Percentiles rank a stretch among this genome's conserved stretches.
phyloP scores from a whole-genome alignment of 2,329 filamentous ascomycete species.

The Chaetomiaceae sp. region DNA sequence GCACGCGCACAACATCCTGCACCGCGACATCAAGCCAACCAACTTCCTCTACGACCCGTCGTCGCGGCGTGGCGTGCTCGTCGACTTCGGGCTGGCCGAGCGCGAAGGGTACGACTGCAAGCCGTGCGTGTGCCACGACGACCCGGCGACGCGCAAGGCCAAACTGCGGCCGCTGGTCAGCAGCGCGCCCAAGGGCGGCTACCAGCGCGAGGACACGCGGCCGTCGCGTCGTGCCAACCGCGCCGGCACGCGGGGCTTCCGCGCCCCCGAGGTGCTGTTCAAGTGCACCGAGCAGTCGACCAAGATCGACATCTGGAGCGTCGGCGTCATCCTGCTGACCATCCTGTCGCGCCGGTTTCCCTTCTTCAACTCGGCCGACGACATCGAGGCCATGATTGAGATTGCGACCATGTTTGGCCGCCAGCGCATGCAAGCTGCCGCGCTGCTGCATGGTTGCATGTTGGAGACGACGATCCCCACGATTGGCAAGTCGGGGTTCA shows the following conservation, averaged over 20 bases:
- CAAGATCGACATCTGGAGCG: constrained; percentile 95
- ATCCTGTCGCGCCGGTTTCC: constrained; percentile 88
- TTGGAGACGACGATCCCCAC: constrained; percentile 92
- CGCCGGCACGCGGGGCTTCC: constrained; percentile 90
- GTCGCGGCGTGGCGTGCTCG: constrained; percentile 76
- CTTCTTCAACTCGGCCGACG: constrained; percentile 98
- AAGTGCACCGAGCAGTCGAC: constrained; percentile 95
- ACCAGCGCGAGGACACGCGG: constrained; percentile 83
- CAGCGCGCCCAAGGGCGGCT: constrained; percentile 54
- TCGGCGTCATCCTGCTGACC: constrained; percentile 93
- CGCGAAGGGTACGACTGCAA: constrained; percentile 69
- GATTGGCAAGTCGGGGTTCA: constrained; percentile 77
- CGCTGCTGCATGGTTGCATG: constrained; percentile 79
- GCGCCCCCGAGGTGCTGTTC: constrained; percentile 90
- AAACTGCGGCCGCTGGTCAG: constrained; percentile 49
- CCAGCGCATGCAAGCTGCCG: constrained; percentile 75
- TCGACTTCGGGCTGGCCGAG: constrained; percentile 98
- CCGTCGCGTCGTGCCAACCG: constrained; percentile 87
- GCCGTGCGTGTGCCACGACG: constrained; percentile 74
- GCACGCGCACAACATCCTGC: constrained; percentile 77
- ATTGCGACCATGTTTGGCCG: constrained; percentile 91
- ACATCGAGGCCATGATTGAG: constrained; percentile 95
- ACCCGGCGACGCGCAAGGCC: constrained; percentile 54
- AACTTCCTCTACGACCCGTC: constrained; percentile 91
- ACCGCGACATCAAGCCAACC: constrained; percentile 95